Conservation (phyloP, 225 moss, liverwort and hornwort species). For the Pseudoscleropodium purum region DNA sequence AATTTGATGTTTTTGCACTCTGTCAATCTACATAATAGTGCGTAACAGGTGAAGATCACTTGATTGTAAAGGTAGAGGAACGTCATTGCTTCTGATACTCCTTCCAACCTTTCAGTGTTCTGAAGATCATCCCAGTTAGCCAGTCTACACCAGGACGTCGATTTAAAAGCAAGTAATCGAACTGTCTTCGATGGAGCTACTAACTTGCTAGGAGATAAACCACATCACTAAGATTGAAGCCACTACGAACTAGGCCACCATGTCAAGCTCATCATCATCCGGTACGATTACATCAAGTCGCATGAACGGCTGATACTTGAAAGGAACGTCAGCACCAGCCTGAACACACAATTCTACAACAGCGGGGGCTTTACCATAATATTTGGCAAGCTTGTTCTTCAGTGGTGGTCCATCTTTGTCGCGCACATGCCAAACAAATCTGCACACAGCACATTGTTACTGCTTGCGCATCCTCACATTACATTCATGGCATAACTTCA, state of each 20-base stretch:
- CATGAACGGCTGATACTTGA: slow-evolving; percentile 48
- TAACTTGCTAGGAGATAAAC: neutral
- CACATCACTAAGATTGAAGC: neutral
- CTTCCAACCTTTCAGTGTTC: neutral
- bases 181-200: neutral
- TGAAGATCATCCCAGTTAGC: neutral
- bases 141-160: neutral
- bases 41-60: neutral
- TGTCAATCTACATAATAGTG: neutral
- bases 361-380: slow-evolving; percentile 79
- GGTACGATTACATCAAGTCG: slow-evolving; percentile 86
- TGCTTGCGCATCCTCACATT: neutral
- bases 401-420: slow-evolving; percentile 51
- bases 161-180: neutral
- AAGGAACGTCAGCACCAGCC: slow-evolving; percentile 58
- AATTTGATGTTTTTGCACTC: neutral
- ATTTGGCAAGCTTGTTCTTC: slow-evolving; percentile 35
- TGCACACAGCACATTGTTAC: slow-evolving; percentile 10
- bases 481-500: neutral
- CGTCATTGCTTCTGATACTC: neutral
- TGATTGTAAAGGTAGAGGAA: neutral
- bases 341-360: slow-evolving; percentile 79
- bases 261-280: slow-evolving; percentile 59
- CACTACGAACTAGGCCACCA: slow-evolving; percentile 39
- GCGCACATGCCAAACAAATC: slow-evolving; percentile 80